Evolutionary conservation across 2,329 filamentous ascomycete genomes (phyloP).

Genomic region (Phaeosphaeria sp.): DNA sequence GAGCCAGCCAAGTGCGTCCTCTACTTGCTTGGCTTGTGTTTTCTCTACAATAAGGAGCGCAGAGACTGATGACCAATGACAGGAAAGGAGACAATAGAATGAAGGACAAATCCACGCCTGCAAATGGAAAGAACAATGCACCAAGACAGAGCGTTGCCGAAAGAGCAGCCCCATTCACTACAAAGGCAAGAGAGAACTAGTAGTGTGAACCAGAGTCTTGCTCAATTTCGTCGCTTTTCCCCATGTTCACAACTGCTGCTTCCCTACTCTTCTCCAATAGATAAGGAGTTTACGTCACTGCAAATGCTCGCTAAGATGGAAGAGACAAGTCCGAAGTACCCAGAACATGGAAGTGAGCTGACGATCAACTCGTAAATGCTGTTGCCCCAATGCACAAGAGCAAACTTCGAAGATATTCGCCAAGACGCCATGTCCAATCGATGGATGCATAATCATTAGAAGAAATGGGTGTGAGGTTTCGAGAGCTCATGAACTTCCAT

Average conservation of each 20-base stretch:
- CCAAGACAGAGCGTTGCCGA: conserved; percentile 5
- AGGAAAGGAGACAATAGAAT: conserved; percentile 30
- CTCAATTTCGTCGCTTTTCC: conserved; percentile 21
- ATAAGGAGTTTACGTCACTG: conserved; percentile 41
- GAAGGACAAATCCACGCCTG: conserved; percentile 27
- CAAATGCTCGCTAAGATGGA: conserved; percentile 51
- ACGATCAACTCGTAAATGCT: conserved; percentile 50
- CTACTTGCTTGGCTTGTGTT: conserved; percentile 17
- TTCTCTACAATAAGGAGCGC: conserved; percentile 26
- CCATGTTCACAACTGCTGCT: conserved; percentile 26
- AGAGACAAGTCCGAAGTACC: conserved; percentile 49
- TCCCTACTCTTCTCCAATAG: conserved; percentile 26
- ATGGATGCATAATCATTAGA: conserved; percentile 68
- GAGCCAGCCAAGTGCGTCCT: conserved; percentile 38
- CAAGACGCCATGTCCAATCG: conserved; percentile 51
- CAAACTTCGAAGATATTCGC: conserved; percentile 46
- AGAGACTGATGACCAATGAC: conserved; percentile 17
- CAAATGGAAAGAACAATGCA: conserved; percentile 26
- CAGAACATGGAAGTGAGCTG: conserved; percentile 50
- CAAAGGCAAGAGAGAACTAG: conserved; percentile 35
- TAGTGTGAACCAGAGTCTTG: conserved; percentile 28
- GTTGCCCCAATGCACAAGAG: conserved; percentile 44
- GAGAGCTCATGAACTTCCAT: conserved; percentile 99
- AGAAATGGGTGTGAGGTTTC: conserved; percentile 99
- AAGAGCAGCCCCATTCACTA: conserved; percentile 14